These are phyloP conservation scores for Trapa bicornis DNA, from an alignment of 345 rosid genomes.

Conservation along the genomic window DNA sequence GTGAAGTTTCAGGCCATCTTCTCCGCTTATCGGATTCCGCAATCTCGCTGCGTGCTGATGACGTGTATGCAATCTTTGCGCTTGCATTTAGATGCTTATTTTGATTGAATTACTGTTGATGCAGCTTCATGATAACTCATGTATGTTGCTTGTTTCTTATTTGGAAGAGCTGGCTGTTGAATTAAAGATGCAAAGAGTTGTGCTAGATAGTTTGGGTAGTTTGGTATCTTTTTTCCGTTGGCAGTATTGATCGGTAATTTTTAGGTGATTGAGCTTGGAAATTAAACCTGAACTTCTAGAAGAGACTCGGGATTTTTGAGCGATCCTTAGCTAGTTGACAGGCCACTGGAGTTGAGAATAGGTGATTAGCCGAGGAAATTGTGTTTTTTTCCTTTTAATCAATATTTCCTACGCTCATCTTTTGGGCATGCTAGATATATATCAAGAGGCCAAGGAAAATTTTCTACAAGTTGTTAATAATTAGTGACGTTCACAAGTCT, in stretches of 20 bases:
- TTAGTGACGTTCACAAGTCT: not conserved
- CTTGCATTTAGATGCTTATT: not conserved
- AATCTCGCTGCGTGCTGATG: not conserved
- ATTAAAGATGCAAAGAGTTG: not conserved
- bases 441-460: no score
- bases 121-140: not conserved
- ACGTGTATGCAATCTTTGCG: not conserved
- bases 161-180: not conserved
- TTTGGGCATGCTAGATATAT: not conserved
- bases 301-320: not conserved
- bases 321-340: not conserved
- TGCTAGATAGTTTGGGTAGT: no score
- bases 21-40: not conserved
- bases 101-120: not conserved
- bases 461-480: not conserved
- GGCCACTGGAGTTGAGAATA: not conserved
- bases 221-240: not conserved
- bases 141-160: not conserved
- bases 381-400: not conserved
- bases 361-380: not conserved
- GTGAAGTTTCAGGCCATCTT: slow-evolving; percentile 1
- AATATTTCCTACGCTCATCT: not conserved
- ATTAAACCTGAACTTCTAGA: not conserved
- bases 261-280: not conserved
- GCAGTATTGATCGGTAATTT: not conserved